Percentiles rank a stretch among this genome's conserved stretches.
Evolutionary conservation across 257 asterid genomes (phyloP).

Genomic region (Plantago ovata): DNA sequence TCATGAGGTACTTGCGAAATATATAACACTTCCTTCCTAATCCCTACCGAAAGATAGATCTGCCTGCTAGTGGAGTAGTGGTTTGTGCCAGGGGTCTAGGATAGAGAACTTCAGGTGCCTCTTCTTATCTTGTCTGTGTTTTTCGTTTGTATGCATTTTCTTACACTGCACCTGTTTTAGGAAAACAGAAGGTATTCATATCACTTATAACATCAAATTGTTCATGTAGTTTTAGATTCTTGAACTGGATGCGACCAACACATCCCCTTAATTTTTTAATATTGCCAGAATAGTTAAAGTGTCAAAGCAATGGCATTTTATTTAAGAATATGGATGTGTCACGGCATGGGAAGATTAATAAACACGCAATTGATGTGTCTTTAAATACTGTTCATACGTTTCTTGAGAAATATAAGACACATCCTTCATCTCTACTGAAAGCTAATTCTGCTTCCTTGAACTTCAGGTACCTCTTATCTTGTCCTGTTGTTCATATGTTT

Average conservation of each 20-base stretch:
- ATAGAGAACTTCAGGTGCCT: too few species aligned
- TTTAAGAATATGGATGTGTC: neutral
- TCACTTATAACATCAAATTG: too few species aligned
- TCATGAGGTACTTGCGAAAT: neutral
- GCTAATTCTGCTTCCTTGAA: neutral
- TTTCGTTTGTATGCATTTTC: too few species aligned
- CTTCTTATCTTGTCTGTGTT: too few species aligned
- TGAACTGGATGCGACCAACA: slow-evolving; percentile 1
- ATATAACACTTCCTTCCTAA: too few species aligned
- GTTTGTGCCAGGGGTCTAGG: too few species aligned
- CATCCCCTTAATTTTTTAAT: neutral
- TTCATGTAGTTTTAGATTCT: neutral
- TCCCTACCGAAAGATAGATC: too few species aligned
- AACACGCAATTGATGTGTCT: neutral
- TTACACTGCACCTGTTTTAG: too few species aligned
- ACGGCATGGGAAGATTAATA: slow-evolving; percentile 2
- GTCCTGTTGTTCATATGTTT: neutral
- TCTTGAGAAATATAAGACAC: neutral
- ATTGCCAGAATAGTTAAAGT: slow-evolving; percentile 1
- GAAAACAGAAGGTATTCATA: too few species aligned
- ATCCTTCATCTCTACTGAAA: slow-evolving; percentile 1
- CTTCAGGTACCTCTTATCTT: neutral
- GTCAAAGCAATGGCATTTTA: neutral
- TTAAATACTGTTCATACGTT: neutral
- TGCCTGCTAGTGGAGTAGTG: too few species aligned